Evolutionary conservation across 75 land plant species (phyloP).

Genomic region (Selaginella tamariscina): DNA sequence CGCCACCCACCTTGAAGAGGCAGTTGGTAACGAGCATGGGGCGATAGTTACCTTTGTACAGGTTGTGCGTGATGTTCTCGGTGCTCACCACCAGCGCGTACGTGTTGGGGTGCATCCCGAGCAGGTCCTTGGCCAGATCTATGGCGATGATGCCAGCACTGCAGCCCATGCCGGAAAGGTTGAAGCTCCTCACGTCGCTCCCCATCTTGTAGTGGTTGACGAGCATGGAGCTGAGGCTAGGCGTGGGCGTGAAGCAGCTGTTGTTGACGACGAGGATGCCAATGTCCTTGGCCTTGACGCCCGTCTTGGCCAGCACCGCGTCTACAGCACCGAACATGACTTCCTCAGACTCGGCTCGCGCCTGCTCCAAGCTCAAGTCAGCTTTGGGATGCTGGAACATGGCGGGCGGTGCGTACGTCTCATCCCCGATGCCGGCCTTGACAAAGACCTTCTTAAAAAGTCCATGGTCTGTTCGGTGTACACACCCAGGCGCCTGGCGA

Average conservation of each 20-base stretch:
- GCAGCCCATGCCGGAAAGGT: slow-evolving; percentile 54
- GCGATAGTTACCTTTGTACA: slow-evolving; percentile 4
- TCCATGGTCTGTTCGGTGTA: slow-evolving; percentile 23
- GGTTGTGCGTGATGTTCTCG: slow-evolving; percentile 34
- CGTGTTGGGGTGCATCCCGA: slow-evolving; percentile 5
- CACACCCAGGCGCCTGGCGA: slow-evolving; percentile 13
- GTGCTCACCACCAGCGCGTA: slow-evolving; percentile 37
- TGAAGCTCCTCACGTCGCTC: slow-evolving; percentile 15
- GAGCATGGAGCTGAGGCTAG: slow-evolving; percentile 33
- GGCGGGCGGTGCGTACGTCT: slow-evolving; percentile 39
- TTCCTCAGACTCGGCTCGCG: slow-evolving; percentile 39
- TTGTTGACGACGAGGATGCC: slow-evolving; percentile 30
- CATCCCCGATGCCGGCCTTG: slow-evolving; percentile 30
- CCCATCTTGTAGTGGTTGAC: slow-evolving; percentile 25
- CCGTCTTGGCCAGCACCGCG: slow-evolving; percentile 20
- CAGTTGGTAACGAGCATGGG: slow-evolving; percentile 12
- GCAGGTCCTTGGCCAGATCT: slow-evolving; percentile 27
- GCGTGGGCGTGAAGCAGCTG: slow-evolving; percentile 31
- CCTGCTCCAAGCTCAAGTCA: slow-evolving; percentile 16
- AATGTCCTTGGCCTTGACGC: slow-evolving; percentile 16
- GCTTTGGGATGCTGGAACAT: slow-evolving; percentile 22
- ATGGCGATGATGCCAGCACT: slow-evolving; percentile 32
- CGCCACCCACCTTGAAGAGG: slow-evolving; percentile 6
- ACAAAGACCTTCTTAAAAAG: slow-evolving; percentile 34
- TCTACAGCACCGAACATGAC: slow-evolving; percentile 29